Percentiles rank a stretch among this genome's conserved stretches.
These are phyloP conservation scores for Sordaria brevicollis DNA, from an alignment of 495 filamentous ascomycete species.

Conservation along the genomic window DNA sequence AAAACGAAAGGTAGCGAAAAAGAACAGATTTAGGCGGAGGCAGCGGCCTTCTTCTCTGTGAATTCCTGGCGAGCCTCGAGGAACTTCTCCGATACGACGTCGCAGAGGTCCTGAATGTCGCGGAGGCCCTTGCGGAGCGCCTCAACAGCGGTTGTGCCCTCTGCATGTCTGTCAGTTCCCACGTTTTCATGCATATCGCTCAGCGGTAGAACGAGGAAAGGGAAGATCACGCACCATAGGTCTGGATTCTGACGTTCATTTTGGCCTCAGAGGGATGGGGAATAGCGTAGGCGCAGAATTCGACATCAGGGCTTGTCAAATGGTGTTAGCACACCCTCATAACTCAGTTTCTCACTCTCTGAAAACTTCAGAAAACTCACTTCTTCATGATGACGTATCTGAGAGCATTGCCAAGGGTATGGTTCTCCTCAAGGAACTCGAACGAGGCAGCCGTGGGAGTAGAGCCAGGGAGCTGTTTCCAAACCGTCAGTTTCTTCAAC, in stretches of 20 bases:
- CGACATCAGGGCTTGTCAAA: slow-evolving; percentile 71
- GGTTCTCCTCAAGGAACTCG: slow-evolving; percentile 83
- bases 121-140: slow-evolving; percentile 82
- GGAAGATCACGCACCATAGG: slow-evolving; percentile 56
- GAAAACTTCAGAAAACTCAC: slow-evolving; percentile 34
- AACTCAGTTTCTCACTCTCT: not conserved
- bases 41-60: slow-evolving; percentile 21
- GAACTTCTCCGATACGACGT: slow-evolving; percentile 84
- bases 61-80: slow-evolving; percentile 54
- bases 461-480: slow-evolving; percentile 54
- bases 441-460: slow-evolving; percentile 61
- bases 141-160: slow-evolving; percentile 67
- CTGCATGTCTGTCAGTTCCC: slow-evolving; percentile 30
- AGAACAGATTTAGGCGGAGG: not conserved
- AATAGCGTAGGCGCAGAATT: slow-evolving; percentile 97
- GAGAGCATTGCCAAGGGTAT: slow-evolving; percentile 90
- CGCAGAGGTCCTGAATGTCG: slow-evolving; percentile 82
- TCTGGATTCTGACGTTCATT: slow-evolving; percentile 97
- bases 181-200: not conserved
- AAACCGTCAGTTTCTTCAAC: not conserved
- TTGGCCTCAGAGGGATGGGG: slow-evolving; percentile 91
- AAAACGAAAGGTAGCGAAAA: not conserved
- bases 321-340: not conserved
- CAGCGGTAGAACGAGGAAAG: not conserved
- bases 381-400: slow-evolving; percentile 98